phyloP scores from a whole-genome alignment of 208 protist genomes.

The Crithidia fasciculata region DNA sequence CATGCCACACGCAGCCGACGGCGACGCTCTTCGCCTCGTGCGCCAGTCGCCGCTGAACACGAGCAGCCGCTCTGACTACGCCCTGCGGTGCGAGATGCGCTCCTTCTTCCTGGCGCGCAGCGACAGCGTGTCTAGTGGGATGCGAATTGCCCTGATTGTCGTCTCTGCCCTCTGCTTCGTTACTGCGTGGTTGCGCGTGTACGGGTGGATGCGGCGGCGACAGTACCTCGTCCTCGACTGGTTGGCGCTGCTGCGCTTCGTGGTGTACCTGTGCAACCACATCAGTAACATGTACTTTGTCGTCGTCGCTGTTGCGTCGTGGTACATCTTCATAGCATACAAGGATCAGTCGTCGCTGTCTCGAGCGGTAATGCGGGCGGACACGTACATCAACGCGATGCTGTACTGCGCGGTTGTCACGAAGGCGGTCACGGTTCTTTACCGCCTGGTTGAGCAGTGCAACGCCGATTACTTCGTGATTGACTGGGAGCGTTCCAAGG shows the following conservation, averaged over 20 bases:
- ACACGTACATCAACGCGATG: constrained; percentile 70
- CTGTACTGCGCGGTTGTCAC: constrained; percentile 61
- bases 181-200: constrained; percentile 68
- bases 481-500: constrained; percentile 89
- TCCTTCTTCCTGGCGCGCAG: constrained; percentile 44
- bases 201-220: constrained; percentile 83
- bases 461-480: constrained; percentile 90
- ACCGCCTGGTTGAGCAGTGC: constrained; percentile 82
- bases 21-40: constrained; percentile 11
- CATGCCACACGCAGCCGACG: not conserved
- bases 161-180: constrained; percentile 60
- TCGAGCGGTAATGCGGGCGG: constrained; percentile 40
- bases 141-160: constrained; percentile 71
- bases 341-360: constrained; percentile 51
- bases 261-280: constrained; percentile 81
- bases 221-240: constrained; percentile 76
- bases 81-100: constrained; percentile 28
- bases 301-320: constrained; percentile 56
- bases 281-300: constrained; percentile 73
- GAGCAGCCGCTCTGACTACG: constrained; percentile 9
- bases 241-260: constrained; percentile 54
- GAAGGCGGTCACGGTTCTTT: constrained; percentile 70
- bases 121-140: constrained; percentile 34
- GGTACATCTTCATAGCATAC: constrained; percentile 78
- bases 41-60: constrained; percentile 30